Percentiles rank a stretch among this genome's conserved stretches.
These are phyloP conservation scores for Camillea tinctor DNA, from an alignment of 2,329 filamentous ascomycete species.

Conservation along the genomic window DNA sequence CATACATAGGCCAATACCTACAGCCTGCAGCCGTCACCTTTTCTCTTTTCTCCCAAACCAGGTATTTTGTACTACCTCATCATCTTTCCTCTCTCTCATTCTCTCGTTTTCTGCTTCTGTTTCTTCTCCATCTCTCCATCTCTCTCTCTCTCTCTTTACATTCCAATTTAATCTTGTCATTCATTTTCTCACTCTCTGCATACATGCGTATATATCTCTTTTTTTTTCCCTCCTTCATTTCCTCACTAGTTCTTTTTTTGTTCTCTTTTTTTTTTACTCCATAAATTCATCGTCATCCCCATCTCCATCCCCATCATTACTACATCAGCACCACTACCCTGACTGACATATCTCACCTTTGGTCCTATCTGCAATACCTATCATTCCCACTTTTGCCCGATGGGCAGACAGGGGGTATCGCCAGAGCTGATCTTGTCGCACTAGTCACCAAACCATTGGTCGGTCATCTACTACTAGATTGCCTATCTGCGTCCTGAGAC, in stretches of 20 bases:
- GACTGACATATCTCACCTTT: neutral
- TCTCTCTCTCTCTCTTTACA: neutral
- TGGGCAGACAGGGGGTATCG: neutral
- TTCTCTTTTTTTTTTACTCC: neutral
- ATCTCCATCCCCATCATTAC: neutral
- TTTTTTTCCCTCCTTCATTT: no score
- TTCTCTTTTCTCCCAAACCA: neutral
- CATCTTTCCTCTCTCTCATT: neutral
- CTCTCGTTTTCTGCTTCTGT: neutral
- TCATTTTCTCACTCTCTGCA: no score
- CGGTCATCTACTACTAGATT: neutral
- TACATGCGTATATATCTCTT: neutral
- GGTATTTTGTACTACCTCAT: no score
- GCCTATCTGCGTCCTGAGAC: neutral
- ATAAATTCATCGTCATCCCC: neutral
- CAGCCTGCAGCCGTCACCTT: neutral
- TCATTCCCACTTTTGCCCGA: neutral
- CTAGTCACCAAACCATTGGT: neutral
- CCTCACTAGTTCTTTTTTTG: no score
- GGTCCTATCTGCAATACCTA: neutral
- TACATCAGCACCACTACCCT: neutral
- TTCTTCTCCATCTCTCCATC: no score
- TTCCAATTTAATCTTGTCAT: neutral
- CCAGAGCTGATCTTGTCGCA: neutral
- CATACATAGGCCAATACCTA: neutral